Evolutionary conservation across 2,329 filamentous ascomycete genomes (phyloP).

Genomic region (Fusarium clavum): DNA sequence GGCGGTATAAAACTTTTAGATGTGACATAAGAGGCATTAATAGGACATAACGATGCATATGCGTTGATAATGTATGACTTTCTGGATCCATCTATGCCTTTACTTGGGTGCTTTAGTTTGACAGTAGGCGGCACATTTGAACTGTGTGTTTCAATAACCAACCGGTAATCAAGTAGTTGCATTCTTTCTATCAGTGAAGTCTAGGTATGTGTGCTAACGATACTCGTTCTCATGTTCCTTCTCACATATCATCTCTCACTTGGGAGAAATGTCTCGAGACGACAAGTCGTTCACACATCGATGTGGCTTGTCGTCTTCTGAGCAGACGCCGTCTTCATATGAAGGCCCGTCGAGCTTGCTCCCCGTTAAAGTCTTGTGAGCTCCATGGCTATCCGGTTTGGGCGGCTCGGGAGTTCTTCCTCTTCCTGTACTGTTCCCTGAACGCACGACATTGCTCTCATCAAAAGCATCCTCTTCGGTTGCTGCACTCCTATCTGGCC

Average conservation of each 20-base stretch:
- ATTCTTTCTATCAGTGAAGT: neutral
- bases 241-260: neutral
- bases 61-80: neutral
- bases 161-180: neutral
- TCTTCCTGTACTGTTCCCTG: conserved; percentile 41
- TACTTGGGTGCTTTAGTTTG: no score
- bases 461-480: conserved; percentile 1
- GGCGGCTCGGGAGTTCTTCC: conserved; percentile 34
- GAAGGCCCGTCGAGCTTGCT: conserved; percentile 23
- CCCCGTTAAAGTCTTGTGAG: conserved; percentile 44
- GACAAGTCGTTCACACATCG: conserved; percentile 46
- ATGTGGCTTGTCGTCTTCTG: conserved; percentile 51
- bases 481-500: conserved; percentile 14
- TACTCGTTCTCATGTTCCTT: neutral
- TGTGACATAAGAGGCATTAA: conserved; percentile 12
- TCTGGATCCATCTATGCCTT: neutral
- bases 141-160: neutral
- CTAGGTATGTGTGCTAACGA: conserved; percentile 8
- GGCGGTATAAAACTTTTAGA: conserved; percentile 50
- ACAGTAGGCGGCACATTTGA: neutral
- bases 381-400: conserved; percentile 31
- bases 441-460: conserved; percentile 1
- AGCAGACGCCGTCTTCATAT: conserved; percentile 44
- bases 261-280: conserved; percentile 20
- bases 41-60: conserved; percentile 10